Base-by-base conservation (phyloP, 2,329 filamentous ascomycete species). In the Paecilomyces sp. region DNA sequence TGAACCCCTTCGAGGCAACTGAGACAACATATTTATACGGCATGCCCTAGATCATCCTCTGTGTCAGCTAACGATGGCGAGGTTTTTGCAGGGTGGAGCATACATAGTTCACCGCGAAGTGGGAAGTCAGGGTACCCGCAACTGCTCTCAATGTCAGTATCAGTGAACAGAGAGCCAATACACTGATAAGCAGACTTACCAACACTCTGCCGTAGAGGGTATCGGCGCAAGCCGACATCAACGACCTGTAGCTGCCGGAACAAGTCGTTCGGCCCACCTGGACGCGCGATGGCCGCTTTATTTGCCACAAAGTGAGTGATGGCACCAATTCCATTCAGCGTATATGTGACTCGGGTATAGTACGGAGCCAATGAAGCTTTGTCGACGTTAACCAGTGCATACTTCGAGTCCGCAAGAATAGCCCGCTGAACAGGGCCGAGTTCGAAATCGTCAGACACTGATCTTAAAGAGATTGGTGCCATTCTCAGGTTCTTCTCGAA, bases 181-280 rank as follows among this genome's bases (percentile, higher is more conserved):
- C 25, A 28, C 52, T 51, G 34, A 50, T 18, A 53, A 25, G 9
- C 12, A 51, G 11, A 68, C 73, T 67, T 58, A 75, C 75, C 74
- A 3, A 71, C 64, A 7, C 69, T 67, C n/a, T 67, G 64, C 30
- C 64, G 56, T 34, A 78, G 58, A 0, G 65, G 67, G 61, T 73
- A 73, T 53, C 84, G 74, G 60, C 72, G 71, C n/a, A 86, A 68
- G 1, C 76, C 74, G 36, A 85, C 71, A 5, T 81, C 72, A 0
- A 66, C 65, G 2, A 64, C 52, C 55, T 85, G 80, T 2, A 87
- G 64, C 11, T 74, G 65, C 0, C 74, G 65, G 62, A 88, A 89
- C 61, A 91, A 76, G 2, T 84, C 80, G 65, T 91, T 76, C 0
- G 88, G 79, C 0, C 88, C 88, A 34, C 78, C 77, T 0, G 66